Base-by-base conservation (phyloP, 345 rosid species). In the Anastatica hierochuntica region DNA sequence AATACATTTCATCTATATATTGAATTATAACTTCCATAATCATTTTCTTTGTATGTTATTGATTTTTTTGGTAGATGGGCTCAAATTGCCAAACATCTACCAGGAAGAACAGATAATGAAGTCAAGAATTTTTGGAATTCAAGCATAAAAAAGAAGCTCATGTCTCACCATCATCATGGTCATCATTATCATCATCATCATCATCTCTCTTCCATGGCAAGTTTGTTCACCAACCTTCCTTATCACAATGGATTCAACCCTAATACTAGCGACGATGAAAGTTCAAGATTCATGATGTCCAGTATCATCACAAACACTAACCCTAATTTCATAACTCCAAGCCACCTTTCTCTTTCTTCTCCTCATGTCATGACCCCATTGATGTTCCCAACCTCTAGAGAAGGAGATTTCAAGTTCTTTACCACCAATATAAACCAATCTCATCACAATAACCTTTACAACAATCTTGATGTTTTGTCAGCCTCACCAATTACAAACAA, bases 111-210 rank as follows among this genome's bases (percentile, higher is more conserved):
- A 8, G 97, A 88, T 48, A 88, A 88, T 20, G 97, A 88, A 51
- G 97, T 88, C 67, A 88, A 88, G 77, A 88, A 88, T 56, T 88
- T 88, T 47, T 88, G 97, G 97, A 88, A 88, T 36, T 88, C 97
- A 40, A 79, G 92, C 78, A 70, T 85, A 18, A 88, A 88, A 75
- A 88, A 88, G 74, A 85, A 81, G 79, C 75, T 88, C 27, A 72
- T 82, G 44, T 75, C 88, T 24, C 77, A 74, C 43, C 83, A 77
- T 56, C 52, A 64, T 19, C 69, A 46, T 23, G 39, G 36, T 18
- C 60, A 63, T 31, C 50, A 38, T 41, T 43, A 53, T 63, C 63
- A 37, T 29, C 76, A 68, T 55, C 80, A 72, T 55, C 58, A 69
- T 57, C 64, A 65, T 63, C 56, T 66, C 43, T 69, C 83, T 38